Evolutionary conservation across 495 filamentous ascomycete species (phyloP), one percentile per base, ranked within the genome.

Genomic region (Pyrenula massariospora): DNA sequence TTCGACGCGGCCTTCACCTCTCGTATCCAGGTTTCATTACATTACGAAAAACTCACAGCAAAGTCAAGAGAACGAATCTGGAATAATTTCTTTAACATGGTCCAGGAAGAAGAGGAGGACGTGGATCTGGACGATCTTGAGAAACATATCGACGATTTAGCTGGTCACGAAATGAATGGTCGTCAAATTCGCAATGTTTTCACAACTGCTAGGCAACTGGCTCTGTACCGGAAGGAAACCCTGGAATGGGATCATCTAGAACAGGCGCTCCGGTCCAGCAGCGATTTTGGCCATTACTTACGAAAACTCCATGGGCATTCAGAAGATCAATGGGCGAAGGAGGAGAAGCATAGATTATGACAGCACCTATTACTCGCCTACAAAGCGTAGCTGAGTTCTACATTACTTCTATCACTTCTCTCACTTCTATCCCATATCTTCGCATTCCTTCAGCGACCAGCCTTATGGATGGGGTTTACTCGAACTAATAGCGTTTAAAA

Each of bases 31-130:
- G 75, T 85, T 31, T 88, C 88, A 0, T 72, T 96, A 22, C 77
- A 87, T 3, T 96, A 95, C 69, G 87, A 84, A 50, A 86, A 89
- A 58, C 76, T 96, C 25, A 83, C 80, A 2, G 63, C 73, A 21
- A 85, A 86, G 61, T 89, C 89, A 22, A 88, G 87, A 73, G 84
- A 82, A 57, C 81, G 80, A 55, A 85, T 96, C 31, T 95, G 92
- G 86, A 88, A 84, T 73, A 84, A 88, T 72, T 94, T 95, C 68
- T 60, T 86, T 56, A 84, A 87, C 24, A 79, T 80, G 20, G 87
- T 90, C 10, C 73, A 82, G 12, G 78, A 78, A 10, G 77, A 81
- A 57, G 80, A 86, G 58, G 83, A 64, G 25, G 47, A 81, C n/a
- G 69, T 85, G 23, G 76, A 79, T 54, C 75, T 74, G 0, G 77